These are phyloP conservation scores for Dissophora globulifera DNA, from an alignment of 192 early-diverging fungal species.

Conservation along the genomic window DNA sequence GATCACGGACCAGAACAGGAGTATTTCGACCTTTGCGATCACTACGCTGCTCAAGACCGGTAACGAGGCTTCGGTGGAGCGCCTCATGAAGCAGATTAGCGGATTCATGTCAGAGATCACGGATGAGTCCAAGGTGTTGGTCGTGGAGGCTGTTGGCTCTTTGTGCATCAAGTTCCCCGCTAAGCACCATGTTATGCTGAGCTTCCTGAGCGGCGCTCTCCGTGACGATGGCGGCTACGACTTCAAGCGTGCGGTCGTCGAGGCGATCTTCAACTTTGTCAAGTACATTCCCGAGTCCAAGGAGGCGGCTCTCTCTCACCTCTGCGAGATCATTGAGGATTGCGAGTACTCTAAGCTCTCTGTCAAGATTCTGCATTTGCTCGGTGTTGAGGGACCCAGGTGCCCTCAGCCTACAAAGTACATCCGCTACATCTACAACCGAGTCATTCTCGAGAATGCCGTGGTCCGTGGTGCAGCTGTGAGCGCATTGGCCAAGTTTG, in stretches of 20 bases:
- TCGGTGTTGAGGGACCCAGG: constrained; percentile 94
- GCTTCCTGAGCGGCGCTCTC: constrained; percentile 90
- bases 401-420: constrained; percentile 93
- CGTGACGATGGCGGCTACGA: constrained; percentile 99
- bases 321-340: constrained; percentile 99
- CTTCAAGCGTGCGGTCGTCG: constrained; percentile 95
- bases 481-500: constrained; percentile 95
- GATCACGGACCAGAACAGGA: constrained; percentile 96
- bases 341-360: constrained; percentile 99
- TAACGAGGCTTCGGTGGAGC: constrained; percentile 96
- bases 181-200: constrained; percentile 94
- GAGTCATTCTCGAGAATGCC: constrained; percentile 97
- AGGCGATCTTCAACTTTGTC: constrained; percentile 97
- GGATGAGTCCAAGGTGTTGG: constrained; percentile 99
- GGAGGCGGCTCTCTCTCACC: constrained; percentile 92
- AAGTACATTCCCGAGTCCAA: constrained; percentile 93
- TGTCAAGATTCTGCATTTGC: constrained; percentile 94
- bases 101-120: constrained; percentile 98
- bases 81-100: constrained; percentile 99
- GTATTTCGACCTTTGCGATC: constrained; percentile 98
- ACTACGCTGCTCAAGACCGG: constrained; percentile 99
- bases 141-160: constrained; percentile 98
- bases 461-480: constrained; percentile 97
- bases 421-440: constrained; percentile 99
- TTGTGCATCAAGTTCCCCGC: constrained; percentile 96